These are phyloP conservation scores for Colletotrichum plurivorum DNA, from an alignment of 2,329 filamentous ascomycete species.

Conservation along the genomic window DNA sequence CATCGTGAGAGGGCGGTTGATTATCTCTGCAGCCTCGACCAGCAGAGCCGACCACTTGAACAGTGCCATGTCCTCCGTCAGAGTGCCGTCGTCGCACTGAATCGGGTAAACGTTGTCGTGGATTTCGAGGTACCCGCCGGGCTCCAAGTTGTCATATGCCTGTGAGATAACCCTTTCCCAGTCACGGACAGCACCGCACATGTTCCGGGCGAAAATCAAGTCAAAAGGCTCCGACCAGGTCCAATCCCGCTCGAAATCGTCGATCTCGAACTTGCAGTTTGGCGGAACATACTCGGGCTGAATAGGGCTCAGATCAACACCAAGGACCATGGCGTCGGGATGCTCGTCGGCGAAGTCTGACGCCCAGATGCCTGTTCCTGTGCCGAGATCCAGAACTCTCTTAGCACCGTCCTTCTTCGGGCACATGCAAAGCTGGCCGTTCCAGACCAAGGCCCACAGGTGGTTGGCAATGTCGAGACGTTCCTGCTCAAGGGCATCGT, in stretches of 20 bases:
- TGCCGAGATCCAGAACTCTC: constrained; percentile 41
- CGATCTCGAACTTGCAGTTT: constrained; percentile 49
- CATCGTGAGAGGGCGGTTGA: constrained; percentile 8
- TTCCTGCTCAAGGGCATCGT: constrained; percentile 43
- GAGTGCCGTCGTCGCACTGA: constrained; percentile 49
- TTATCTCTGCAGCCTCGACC: constrained; percentile 5
- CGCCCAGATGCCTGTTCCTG: constrained; percentile 38
- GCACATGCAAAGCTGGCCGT: constrained; percentile 47
- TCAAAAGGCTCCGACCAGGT: constrained; percentile 47
- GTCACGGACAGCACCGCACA: constrained; percentile 48
- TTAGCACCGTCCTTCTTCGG: constrained; percentile 45
- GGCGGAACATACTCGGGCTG: constrained; percentile 50
- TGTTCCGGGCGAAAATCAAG: constrained; percentile 52
- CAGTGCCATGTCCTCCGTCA: constrained; percentile 45
- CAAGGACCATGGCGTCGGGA: constrained; percentile 39
- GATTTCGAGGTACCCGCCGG: constrained; percentile 35
- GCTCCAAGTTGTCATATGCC: constrained; percentile 32
- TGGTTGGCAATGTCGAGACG: constrained; percentile 54
- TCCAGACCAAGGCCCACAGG: constrained; percentile 49
- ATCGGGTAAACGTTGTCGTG: constrained; percentile 44
- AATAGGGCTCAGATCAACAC: constrained; percentile 52
- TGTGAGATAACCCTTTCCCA: constrained; percentile 42
- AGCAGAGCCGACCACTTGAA: constrained; percentile 14
- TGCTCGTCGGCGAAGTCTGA: constrained; percentile 32
- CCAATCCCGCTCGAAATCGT: constrained; percentile 49